phyloP scores from a whole-genome alignment of 805 yeast genomes.

The Lipomyces spencermartinsiae region DNA sequence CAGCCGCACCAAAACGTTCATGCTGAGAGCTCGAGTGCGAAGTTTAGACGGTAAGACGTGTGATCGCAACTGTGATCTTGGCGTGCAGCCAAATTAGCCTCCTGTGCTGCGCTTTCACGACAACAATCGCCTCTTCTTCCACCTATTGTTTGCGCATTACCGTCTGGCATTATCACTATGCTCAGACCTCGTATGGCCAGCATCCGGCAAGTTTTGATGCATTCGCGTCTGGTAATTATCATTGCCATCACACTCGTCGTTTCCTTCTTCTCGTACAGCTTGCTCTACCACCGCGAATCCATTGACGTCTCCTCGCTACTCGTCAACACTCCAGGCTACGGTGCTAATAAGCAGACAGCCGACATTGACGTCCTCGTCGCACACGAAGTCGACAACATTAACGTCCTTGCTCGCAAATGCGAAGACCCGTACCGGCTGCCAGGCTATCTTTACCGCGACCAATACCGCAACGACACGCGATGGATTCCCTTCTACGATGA shows the following conservation, averaged over 20 bases:
- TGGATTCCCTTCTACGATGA: slow-evolving; percentile 27
- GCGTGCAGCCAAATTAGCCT: background rate
- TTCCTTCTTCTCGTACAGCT: background rate
- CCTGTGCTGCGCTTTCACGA: background rate
- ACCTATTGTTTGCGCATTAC: background rate
- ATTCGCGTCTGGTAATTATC: slow-evolving; percentile 2
- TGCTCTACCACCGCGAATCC: background rate
- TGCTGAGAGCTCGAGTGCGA: background rate
- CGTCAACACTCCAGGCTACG: slow-evolving; percentile 2
- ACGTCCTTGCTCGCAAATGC: slow-evolving; percentile 7
- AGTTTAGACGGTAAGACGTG: background rate
- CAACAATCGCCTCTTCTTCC: slow-evolving; percentile 2
- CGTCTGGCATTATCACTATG: slow-evolving; percentile 1
- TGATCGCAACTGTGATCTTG: background rate
- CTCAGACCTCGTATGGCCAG: background rate
- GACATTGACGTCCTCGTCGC: background rate
- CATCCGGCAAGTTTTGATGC: background rate
- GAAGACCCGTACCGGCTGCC: slow-evolving; percentile 24
- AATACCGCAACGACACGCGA: background rate
- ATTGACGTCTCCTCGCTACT: background rate
- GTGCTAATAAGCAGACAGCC: background rate
- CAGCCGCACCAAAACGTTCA: too few species aligned
- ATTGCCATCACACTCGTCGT: slow-evolving; percentile 4
- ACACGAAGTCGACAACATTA: slow-evolving; percentile 1
- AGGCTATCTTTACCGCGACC: slow-evolving; percentile 23